Evolutionary conservation across 2,329 filamentous ascomycete species (phyloP).

Genomic region (Elsinoe perseae): DNA sequence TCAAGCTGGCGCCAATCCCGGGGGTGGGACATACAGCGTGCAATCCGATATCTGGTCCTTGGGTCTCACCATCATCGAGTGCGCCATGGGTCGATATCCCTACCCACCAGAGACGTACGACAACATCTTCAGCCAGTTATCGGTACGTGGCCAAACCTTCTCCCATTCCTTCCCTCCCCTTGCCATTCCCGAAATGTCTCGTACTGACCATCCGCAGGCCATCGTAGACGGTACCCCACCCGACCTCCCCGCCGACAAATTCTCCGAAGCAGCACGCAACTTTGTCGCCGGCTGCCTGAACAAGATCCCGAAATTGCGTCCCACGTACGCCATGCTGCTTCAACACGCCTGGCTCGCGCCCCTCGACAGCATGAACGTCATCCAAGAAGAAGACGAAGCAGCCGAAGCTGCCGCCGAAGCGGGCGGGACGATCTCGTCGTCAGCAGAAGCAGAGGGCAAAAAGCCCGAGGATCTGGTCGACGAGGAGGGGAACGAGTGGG

Average conservation of each 20-base stretch:
- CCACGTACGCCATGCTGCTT: conserved; percentile 84
- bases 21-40: conserved; percentile 86
- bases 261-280: conserved; percentile 69
- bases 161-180: conserved; percentile 14
- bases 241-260: conserved; percentile 68
- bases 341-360: conserved; percentile 80
- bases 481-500: conserved; percentile 33
- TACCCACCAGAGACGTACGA: conserved; percentile 96
- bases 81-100: conserved; percentile 86
- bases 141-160: conserved; percentile 55
- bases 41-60: conserved; percentile 98
- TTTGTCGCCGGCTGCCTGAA: conserved; percentile 88
- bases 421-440: conserved; percentile 19
- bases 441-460: conserved; percentile 30
- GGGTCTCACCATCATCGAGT: conserved; percentile 90
- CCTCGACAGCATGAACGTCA: conserved; percentile 64
- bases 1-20: conserved; percentile 57
- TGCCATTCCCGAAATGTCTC: background rate
- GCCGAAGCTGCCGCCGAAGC: conserved; percentile 34
- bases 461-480: conserved; percentile 32
- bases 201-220: conserved; percentile 51
- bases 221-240: conserved; percentile 98
- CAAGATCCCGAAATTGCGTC: conserved; percentile 85
- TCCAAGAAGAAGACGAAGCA: conserved; percentile 57
- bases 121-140: conserved; percentile 96